phyloP scores from a whole-genome alignment of 768 basidiomycete genomes.

The Psilocybe sp. region DNA sequence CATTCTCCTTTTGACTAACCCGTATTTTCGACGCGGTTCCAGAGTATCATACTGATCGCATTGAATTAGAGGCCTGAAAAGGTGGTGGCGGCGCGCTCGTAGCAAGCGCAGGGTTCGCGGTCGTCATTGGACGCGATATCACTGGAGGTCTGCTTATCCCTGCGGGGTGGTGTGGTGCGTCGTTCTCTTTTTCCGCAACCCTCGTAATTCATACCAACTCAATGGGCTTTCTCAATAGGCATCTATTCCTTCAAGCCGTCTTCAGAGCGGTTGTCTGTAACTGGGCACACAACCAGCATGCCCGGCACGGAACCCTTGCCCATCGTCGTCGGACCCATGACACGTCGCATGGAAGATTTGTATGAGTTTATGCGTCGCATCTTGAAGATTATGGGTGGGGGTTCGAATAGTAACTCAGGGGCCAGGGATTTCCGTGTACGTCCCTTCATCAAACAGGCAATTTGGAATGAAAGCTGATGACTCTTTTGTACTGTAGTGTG shows the following conservation, averaged over 20 bases:
- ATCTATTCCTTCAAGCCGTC: constrained; percentile 65
- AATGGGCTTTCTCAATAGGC: constrained; percentile 15
- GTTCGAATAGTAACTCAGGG: constrained; percentile 55
- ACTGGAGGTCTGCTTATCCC: constrained; percentile 74
- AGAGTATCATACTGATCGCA: too few relatives aligned
- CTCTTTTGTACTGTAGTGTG: constrained; percentile 31
- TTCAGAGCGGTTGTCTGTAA: constrained; percentile 51
- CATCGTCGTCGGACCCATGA: constrained; percentile 57
- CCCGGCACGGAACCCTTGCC: constrained; percentile 58
- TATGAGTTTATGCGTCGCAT: constrained; percentile 55
- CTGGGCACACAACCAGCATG: constrained; percentile 44
- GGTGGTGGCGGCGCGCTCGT: constrained; percentile 74
- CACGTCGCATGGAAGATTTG: constrained; percentile 57
- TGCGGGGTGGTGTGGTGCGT: constrained; percentile 58
- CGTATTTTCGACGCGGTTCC: too few relatives aligned
- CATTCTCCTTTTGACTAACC: too few relatives aligned
- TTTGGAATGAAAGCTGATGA: neutral
- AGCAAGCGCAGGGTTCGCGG: constrained; percentile 59
- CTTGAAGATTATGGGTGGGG: constrained; percentile 47
- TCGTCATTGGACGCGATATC: constrained; percentile 72
- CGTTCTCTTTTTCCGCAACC: too few relatives aligned
- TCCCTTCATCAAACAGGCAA: neutral
- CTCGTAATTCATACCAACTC: too few relatives aligned
- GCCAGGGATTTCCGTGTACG: constrained; percentile 47
- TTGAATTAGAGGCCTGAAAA: constrained; percentile 33